Conservation (phyloP, 805 yeast species). For the Starmerella tilneyi region DNA sequence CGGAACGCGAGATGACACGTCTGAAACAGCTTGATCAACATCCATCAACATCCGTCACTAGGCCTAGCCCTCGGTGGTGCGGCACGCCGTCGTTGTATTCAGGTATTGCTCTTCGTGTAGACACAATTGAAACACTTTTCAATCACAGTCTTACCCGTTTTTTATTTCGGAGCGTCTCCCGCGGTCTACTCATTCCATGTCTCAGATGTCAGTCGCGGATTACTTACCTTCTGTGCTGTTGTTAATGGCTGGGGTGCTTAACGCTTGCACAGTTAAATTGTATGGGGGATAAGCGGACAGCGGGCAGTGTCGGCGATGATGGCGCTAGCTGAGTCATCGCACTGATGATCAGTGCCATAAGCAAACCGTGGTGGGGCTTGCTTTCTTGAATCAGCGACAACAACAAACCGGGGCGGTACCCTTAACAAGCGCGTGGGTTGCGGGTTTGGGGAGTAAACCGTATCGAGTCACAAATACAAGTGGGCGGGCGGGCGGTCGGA, state of each 20-base stretch:
- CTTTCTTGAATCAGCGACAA: no score
- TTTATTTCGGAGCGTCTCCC: background rate
- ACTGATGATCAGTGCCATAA: conserved; percentile 3
- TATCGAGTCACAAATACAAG: no score
- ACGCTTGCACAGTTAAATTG: conserved; percentile 8
- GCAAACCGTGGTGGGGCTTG: background rate
- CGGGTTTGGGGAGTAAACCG: no score
- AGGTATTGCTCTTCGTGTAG: background rate
- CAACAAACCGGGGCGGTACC: no score
- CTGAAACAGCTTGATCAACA: no score
- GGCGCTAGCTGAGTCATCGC: conserved; percentile 2
- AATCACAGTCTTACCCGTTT: background rate
- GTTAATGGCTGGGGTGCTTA: conserved; percentile 11
- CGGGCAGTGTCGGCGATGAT: conserved; percentile 2
- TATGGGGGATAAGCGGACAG: conserved; percentile 3
- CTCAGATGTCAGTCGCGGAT: conserved; percentile 4
- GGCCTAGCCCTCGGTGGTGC: conserved; percentile 1
- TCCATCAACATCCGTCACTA: no score
- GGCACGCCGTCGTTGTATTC: background rate
- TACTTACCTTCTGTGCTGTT: conserved; percentile 7
- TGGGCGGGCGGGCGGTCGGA: no score
- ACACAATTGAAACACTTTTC: conserved; percentile 3
- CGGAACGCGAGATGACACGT: background rate
- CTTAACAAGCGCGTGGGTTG: no score
- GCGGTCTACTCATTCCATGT: background rate